phyloP scores from a whole-genome alignment of 306 rosid genomes.

The Inga oerstediana region DNA sequence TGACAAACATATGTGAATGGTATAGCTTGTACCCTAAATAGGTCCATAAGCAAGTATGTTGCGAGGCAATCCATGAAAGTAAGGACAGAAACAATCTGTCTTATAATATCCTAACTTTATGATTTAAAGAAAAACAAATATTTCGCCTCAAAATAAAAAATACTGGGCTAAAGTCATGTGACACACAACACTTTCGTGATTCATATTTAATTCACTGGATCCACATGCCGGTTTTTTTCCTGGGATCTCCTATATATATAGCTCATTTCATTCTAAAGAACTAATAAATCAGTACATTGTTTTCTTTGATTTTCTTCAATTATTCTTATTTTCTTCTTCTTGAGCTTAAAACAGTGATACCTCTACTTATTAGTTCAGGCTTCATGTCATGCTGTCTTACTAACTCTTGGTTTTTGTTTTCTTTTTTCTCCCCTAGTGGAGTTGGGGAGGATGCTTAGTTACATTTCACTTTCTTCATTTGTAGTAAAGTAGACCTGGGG shows the following conservation, averaged over 20 bases:
- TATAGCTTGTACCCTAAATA: background rate
- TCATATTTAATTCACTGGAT: background rate
- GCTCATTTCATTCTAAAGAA: background rate
- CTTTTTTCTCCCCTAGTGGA: background rate
- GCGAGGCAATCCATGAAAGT: background rate
- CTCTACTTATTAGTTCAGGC: slow-evolving; percentile 8
- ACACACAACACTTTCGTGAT: background rate
- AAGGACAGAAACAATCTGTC: background rate
- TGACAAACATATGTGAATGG: slow-evolving; percentile 2
- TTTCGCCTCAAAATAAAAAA: background rate
- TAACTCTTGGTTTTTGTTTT: background rate
- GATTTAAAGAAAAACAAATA: background rate
- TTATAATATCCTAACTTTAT: background rate
- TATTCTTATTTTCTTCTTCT: slow-evolving; percentile 1
- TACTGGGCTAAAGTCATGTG: background rate
- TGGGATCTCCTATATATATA: background rate
- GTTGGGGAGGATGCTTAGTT: background rate
- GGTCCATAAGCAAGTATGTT: background rate
- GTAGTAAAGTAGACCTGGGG: background rate
- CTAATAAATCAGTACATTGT: background rate
- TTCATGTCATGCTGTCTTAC: slow-evolving; percentile 1
- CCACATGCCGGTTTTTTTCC: background rate
- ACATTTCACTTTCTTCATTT: slow-evolving; percentile 6
- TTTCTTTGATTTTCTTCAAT: background rate
- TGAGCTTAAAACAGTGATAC: background rate